Conservation (phyloP, 495 filamentous ascomycete species). For the Trichoderma virens region DNA sequence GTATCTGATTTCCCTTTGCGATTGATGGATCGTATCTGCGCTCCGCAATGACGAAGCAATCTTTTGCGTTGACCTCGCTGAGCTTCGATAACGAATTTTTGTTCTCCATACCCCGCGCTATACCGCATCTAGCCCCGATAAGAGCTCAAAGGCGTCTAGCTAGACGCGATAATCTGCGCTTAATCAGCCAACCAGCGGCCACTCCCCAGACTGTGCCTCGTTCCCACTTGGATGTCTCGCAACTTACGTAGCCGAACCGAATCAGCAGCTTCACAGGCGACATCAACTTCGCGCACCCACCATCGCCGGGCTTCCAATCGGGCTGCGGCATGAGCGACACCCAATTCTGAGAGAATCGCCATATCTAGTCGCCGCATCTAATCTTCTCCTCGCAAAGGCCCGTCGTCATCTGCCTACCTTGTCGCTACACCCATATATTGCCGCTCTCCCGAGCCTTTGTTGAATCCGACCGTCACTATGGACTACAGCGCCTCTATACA, state of each 20-base stretch:
- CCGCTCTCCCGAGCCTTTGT: not conserved
- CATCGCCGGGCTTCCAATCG: not conserved
- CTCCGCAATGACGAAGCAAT: not conserved
- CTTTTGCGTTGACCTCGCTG: not conserved
- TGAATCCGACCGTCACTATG: slow-evolving; percentile 41
- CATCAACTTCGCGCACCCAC: not conserved
- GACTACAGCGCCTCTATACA: slow-evolving; percentile 74
- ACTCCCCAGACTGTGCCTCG: not conserved
- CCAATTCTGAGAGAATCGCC: not conserved
- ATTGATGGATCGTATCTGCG: not conserved
- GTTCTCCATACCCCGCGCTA: not conserved
- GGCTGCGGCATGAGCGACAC: not conserved
- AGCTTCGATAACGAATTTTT: slow-evolving; percentile 6
- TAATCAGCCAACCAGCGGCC: not conserved
- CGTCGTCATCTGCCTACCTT: not conserved
- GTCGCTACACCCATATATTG: not conserved
- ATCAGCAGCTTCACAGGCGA: not conserved
- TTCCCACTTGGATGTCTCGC: slow-evolving; percentile 1
- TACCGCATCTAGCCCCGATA: not conserved
- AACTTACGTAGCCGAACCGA: slow-evolving; percentile 5
- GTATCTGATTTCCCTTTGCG: not conserved
- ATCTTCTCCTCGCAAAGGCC: not conserved
- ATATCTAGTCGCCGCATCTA: not conserved
- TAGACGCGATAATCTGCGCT: not conserved
- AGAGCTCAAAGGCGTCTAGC: not conserved